phyloP scores from a whole-genome alignment of 2,329 filamentous ascomycete genomes.

The Curvularia lunata region DNA sequence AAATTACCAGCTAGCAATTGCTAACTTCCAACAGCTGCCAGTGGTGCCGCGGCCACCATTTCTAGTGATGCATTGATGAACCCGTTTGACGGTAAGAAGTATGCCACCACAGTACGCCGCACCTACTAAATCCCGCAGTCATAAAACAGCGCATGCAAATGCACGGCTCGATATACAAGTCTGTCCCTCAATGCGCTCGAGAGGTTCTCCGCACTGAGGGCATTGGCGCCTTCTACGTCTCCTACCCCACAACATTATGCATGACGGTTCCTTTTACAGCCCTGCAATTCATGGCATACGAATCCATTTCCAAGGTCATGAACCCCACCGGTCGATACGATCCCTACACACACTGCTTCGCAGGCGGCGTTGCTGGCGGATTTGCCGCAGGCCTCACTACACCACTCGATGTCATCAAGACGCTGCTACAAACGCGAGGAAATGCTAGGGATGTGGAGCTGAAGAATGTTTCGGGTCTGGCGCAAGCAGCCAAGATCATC shows the following conservation, averaged over 20 bases:
- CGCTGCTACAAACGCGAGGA: slow-evolving; percentile 90
- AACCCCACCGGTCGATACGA: slow-evolving; percentile 88
- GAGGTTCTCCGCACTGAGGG: slow-evolving; percentile 89
- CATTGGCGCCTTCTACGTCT: slow-evolving; percentile 92
- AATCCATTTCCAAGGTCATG: slow-evolving; percentile 92
- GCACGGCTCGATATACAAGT: slow-evolving; percentile 90
- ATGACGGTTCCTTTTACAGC: slow-evolving; percentile 99
- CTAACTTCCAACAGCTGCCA: slow-evolving; percentile 70
- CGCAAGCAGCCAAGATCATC: slow-evolving; percentile 79
- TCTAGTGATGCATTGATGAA: slow-evolving; percentile 99
- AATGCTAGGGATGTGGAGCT: slow-evolving; percentile 81
- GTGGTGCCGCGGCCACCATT: slow-evolving; percentile 93
- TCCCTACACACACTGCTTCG: slow-evolving; percentile 89
- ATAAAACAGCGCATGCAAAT: slow-evolving; percentile 99
- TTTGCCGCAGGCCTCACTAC: slow-evolving; percentile 94
- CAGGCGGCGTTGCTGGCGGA: slow-evolving; percentile 89
- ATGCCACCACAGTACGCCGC: not conserved
- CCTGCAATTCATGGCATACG: slow-evolving; percentile 96
- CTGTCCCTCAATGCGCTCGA: slow-evolving; percentile 83
- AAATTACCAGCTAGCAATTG: slow-evolving; percentile 11
- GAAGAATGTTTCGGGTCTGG: slow-evolving; percentile 80
- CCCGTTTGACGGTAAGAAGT: slow-evolving; percentile 85
- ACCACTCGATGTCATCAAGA: slow-evolving; percentile 98
- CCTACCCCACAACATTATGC: slow-evolving; percentile 94
- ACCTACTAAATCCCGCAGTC: slow-evolving; percentile 62